A percentile compares a stretch with the other conserved stretches of the same genome.
phyloP scores from a whole-genome alignment of 768 basidiomycete genomes.

The Russula vinacea region DNA sequence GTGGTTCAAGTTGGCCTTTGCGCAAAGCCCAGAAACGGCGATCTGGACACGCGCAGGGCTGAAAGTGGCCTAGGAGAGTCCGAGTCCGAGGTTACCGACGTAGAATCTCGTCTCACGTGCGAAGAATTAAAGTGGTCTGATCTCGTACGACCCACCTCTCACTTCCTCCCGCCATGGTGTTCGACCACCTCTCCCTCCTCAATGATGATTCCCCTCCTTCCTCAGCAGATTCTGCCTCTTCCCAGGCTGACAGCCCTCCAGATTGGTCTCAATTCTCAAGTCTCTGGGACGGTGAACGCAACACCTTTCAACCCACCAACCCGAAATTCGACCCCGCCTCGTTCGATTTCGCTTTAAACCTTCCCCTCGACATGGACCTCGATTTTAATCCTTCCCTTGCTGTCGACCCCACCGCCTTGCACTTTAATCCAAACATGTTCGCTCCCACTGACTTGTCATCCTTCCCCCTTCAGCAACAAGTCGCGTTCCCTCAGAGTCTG shows the following conservation, averaged over 20 bases:
- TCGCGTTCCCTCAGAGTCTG: slow-evolving; percentile 26
- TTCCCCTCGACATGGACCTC: slow-evolving; percentile 52
- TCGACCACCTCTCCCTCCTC: slow-evolving; percentile 14
- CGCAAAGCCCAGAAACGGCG: slow-evolving; percentile 21
- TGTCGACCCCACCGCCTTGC: slow-evolving; percentile 63
- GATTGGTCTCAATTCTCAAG: slow-evolving; percentile 31
- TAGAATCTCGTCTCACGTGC: background rate
- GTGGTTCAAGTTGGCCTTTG: slow-evolving; percentile 29
- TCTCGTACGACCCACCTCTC: background rate
- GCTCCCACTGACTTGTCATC: slow-evolving; percentile 21
- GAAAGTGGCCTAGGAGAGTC: no score
- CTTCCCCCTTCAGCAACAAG: slow-evolving; percentile 25
- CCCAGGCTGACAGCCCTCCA: slow-evolving; percentile 26
- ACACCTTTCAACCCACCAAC: slow-evolving; percentile 4
- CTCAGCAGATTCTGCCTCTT: slow-evolving; percentile 21
- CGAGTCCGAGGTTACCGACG: background rate
- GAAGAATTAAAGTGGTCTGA: slow-evolving; percentile 6
- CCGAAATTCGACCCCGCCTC: slow-evolving; percentile 29
- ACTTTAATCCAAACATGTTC: slow-evolving; percentile 44
- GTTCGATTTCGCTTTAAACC: slow-evolving; percentile 43
- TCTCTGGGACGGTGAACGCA: slow-evolving; percentile 21
- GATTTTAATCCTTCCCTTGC: slow-evolving; percentile 58
- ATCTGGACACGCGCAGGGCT: slow-evolving; percentile 13
- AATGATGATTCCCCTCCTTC: slow-evolving; percentile 16
- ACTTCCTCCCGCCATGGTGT: slow-evolving; percentile 3